Evolutionary conservation across 257 asterid species (phyloP).

Genomic region (Jacaranda copaia): DNA sequence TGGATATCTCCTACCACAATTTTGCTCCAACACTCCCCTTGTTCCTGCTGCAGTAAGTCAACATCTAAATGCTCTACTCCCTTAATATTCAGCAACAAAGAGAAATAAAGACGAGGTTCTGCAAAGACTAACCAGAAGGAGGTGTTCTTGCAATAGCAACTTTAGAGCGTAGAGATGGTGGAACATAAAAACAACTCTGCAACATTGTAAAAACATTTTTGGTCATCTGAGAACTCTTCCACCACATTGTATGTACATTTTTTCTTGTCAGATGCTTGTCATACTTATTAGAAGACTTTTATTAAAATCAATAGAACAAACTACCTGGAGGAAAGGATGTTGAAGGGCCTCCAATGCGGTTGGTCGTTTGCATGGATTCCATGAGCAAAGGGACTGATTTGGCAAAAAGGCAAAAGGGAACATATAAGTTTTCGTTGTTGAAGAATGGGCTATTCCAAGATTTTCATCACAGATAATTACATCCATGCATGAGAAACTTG

Average conservation of each 20-base stretch:
- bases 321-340: conserved; percentile 94
- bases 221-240: conserved; percentile 10
- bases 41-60: conserved; percentile 55
- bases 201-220: conserved; percentile 25
- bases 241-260: background rate
- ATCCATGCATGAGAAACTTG: background rate
- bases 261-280: background rate
- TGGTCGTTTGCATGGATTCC: conserved; percentile 95
- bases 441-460: background rate
- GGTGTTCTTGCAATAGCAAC: conserved; percentile 68
- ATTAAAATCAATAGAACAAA: conserved; percentile 16
- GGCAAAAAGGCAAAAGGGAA: conserved; percentile 34
- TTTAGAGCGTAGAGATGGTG: conserved; percentile 83
- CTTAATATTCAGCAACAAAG: conserved; percentile 13
- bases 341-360: conserved; percentile 87
- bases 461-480: background rate
- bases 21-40: conserved; percentile 57
- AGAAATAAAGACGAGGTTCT: conserved; percentile 1
- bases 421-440: background rate
- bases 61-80: background rate
- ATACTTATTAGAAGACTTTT: background rate
- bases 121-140: conserved; percentile 67
- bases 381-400: conserved; percentile 83
- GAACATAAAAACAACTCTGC: conserved; percentile 86
- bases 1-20: conserved; percentile 49